phyloP scores from a whole-genome alignment of 2,329 filamentous ascomycete species.

The Gremmenia infestans region DNA sequence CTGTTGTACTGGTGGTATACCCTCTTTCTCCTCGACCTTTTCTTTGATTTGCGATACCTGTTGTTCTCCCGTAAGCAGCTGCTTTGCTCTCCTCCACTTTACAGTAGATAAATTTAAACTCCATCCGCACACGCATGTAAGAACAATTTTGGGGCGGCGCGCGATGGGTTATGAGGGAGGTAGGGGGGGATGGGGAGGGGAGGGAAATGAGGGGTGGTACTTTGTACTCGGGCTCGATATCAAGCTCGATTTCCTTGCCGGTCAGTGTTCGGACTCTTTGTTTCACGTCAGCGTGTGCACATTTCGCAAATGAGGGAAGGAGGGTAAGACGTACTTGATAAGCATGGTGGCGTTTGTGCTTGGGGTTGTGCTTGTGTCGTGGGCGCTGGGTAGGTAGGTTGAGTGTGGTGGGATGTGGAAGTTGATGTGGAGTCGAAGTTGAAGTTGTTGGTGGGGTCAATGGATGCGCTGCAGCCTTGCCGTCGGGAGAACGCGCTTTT shows the following conservation, averaged over 20 bases:
- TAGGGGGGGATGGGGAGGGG: background rate
- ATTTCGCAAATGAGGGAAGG: background rate
- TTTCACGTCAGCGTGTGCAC: background rate
- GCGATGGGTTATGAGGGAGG: background rate
- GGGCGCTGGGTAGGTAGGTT: no score
- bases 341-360: conserved; percentile 36
- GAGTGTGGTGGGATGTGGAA: background rate
- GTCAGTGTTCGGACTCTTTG: conserved; percentile 91
- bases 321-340: conserved; percentile 40
- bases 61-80: background rate
- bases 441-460: background rate
- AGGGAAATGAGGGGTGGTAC: conserved; percentile 40
- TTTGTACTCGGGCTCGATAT: conserved; percentile 93
- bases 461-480: background rate
- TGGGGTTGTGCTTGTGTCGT: no score
- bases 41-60: conserved; percentile 96
- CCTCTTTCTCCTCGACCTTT: conserved; percentile 98
- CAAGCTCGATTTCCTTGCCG: conserved; percentile 97
- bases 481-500: no score
- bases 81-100: background rate
- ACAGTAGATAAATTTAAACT: background rate
- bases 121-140: background rate
- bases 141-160: background rate
- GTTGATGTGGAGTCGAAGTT: background rate
- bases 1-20: conserved; percentile 95